Percentiles rank a stretch among this genome's conserved stretches.
Conservation (phyloP, 352 stramenopile species). For the Pythium sp. region DNA sequence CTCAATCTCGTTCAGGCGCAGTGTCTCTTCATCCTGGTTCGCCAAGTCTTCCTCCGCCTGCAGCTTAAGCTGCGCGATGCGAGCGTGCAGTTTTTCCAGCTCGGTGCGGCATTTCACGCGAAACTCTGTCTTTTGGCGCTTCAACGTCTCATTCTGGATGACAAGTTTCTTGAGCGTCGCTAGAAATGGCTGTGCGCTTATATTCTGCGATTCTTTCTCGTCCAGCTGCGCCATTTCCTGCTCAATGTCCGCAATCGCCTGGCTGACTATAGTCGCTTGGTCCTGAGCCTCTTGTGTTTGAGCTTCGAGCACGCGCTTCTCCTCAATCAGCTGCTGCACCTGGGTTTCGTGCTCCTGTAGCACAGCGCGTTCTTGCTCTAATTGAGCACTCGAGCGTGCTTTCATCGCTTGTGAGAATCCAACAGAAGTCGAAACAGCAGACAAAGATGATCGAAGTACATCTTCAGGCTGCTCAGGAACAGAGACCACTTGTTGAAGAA, state of each 20-base stretch:
- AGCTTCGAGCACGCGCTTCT: slow-evolving; percentile 37
- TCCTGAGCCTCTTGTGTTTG: slow-evolving; percentile 27
- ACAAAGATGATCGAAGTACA: neutral
- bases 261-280: slow-evolving; percentile 25
- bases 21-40: neutral
- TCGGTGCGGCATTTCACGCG: slow-evolving; percentile 44
- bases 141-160: slow-evolving; percentile 50
- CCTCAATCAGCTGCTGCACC: slow-evolving; percentile 41
- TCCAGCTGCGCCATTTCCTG: slow-evolving; percentile 37
- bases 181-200: slow-evolving; percentile 24
- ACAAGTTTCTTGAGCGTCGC: slow-evolving; percentile 35
- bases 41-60: neutral
- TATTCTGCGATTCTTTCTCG: slow-evolving; percentile 29
- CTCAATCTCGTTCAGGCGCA: neutral
- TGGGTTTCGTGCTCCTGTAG: slow-evolving; percentile 33
- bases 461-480: slow-evolving; percentile 23
- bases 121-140: slow-evolving; percentile 46
- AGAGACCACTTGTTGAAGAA: slow-evolving; percentile 51
- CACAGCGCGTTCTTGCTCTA: slow-evolving; percentile 14
- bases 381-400: slow-evolving; percentile 5
- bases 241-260: slow-evolving; percentile 35
- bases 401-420: neutral
- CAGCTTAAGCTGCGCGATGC: neutral
- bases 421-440: neutral
- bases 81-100: slow-evolving; percentile 31